These are phyloP conservation scores for Cyberlindnera lachancei DNA, from an alignment of 805 yeast species.

Conservation along the genomic window DNA sequence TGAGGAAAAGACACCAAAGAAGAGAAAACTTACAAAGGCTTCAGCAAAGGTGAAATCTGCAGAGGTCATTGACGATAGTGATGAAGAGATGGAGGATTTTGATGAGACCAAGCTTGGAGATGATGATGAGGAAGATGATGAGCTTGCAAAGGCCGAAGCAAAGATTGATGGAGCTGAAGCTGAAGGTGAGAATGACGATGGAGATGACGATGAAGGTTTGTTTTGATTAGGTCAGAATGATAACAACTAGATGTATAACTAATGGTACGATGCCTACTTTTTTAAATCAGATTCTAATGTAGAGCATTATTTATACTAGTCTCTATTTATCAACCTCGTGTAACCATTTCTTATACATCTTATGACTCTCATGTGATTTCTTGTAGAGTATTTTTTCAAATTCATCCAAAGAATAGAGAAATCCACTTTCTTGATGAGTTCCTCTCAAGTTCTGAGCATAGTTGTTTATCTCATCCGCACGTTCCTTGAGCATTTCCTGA, in stretches of 20 bases:
- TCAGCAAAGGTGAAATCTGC: conserved; percentile 25
- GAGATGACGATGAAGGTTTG: conserved; percentile 11
- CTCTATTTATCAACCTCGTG: conserved; percentile 12
- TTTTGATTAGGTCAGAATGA: too few species aligned
- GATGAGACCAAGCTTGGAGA: conserved; percentile 16
- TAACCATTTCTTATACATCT: conserved; percentile 37
- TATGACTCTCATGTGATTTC: conserved; percentile 42
- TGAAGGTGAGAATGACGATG: conserved; percentile 7
- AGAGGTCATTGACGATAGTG: conserved; percentile 37
- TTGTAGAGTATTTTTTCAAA: conserved; percentile 59
- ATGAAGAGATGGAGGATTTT: conserved; percentile 27
- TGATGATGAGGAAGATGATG: conserved; percentile 18
- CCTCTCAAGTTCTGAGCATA: conserved; percentile 37
- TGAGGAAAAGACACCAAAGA: conserved; percentile 20
- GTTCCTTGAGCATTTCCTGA: conserved; percentile 43
- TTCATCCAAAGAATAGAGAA: conserved; percentile 65
- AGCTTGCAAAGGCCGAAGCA: conserved; percentile 15
- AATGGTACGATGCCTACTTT: neutral
- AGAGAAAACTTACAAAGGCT: conserved; percentile 9
- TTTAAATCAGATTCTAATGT: neutral
- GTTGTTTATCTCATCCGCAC: conserved; percentile 69
- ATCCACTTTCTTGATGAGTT: conserved; percentile 41
- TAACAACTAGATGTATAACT: neutral
- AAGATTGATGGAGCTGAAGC: conserved; percentile 13
- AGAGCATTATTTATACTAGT: neutral